Evolutionary conservation across 1,139 yeast genomes (phyloP), one percentile per base, ranked within the genome.

Genomic region (Arxiozyma slooffiae): DNA sequence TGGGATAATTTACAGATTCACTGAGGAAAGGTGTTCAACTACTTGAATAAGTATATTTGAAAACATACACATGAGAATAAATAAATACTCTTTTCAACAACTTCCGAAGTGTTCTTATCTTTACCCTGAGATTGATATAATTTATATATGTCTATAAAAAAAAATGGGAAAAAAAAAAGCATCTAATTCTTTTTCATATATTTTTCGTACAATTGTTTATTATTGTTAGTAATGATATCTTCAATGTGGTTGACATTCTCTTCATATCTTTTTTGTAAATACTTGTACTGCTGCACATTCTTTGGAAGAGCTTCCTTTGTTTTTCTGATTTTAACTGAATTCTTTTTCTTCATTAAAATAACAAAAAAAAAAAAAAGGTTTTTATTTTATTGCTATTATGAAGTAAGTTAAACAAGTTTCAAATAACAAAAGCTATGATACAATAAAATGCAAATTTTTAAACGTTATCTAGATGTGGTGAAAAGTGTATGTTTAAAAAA

Each of bases 11-110:
- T 68, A 48, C 1, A 56, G 57, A 46, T 68, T 67, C 67, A 69
- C 67, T 48, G 67, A 57, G 0, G 71, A 67, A 26, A 67, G 53
- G 70, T 2, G 62, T 57, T 1, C 64, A 54, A n/a, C 70, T 2
- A 68, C 65, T 50, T 67, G 71, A 52, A 66, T 68, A 30, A 68
- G 50, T 14, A 66, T 50, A 50, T 68, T 71, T 5, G 76, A 71
- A 58, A 73, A 54, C 58, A 74, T 68, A 44, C 74, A 67, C 3
- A 69, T 53, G 0, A 62, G 44, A 0, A 74, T 67, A 9, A 71
- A 61, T 1, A 60, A 51, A 18, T 61, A 53, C 54, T 74, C 78
- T 44, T 60, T 52, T 48, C 51, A 55, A 7, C 48, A 44, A 4
- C 54, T 53, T 5, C 48, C 46, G 36, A 61, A 59, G 43, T 47